Percentiles rank a stretch among this genome's conserved stretches.
These are phyloP conservation scores for Lenzites betulinus DNA, from an alignment of 768 basidiomycete genomes.

Conservation along the genomic window DNA sequence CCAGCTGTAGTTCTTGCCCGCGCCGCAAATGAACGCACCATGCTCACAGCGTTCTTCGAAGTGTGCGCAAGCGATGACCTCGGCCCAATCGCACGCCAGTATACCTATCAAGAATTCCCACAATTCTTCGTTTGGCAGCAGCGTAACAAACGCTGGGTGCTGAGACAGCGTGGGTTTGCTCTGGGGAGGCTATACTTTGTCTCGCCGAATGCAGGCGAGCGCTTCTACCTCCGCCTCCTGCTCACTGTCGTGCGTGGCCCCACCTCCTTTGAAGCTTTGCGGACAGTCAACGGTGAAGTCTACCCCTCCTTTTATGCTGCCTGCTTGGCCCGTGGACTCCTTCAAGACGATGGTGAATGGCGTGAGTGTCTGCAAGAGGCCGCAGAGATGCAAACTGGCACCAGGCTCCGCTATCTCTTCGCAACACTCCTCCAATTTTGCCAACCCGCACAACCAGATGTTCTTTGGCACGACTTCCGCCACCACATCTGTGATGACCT, in stretches of 20 bases:
- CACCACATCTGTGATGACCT: conserved; percentile 46
- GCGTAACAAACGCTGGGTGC: conserved; percentile 32
- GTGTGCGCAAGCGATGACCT: conserved; percentile 22
- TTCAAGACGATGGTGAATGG: conserved; percentile 26
- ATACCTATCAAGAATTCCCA: conserved; percentile 43
- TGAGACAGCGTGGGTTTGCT: conserved; percentile 34
- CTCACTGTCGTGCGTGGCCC: conserved; percentile 42
- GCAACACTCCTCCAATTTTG: conserved; percentile 38
- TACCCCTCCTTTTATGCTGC: conserved; percentile 41
- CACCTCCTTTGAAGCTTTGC: conserved; percentile 30
- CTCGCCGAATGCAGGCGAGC: conserved; percentile 38
- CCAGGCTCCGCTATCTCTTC: conserved; percentile 40
- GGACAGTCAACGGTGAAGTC: conserved; percentile 27
- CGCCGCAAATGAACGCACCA: conserved; percentile 29
- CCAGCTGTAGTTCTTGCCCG: conserved; percentile 8
- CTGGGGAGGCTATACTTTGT: conserved; percentile 46
- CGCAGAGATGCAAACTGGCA: no score
- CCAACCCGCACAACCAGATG: conserved; percentile 34
- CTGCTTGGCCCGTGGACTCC: conserved; percentile 43
- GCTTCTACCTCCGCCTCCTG: conserved; percentile 43
- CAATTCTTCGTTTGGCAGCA: conserved; percentile 31
- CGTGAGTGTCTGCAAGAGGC: no score
- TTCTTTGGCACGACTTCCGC: conserved; percentile 42
- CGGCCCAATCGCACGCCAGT: conserved; percentile 15
- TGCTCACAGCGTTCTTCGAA: conserved; percentile 36